Evolutionary conservation across 1,284 basidiomycete genomes (phyloP).

Genomic region (Boletellus dicymbophilus): DNA sequence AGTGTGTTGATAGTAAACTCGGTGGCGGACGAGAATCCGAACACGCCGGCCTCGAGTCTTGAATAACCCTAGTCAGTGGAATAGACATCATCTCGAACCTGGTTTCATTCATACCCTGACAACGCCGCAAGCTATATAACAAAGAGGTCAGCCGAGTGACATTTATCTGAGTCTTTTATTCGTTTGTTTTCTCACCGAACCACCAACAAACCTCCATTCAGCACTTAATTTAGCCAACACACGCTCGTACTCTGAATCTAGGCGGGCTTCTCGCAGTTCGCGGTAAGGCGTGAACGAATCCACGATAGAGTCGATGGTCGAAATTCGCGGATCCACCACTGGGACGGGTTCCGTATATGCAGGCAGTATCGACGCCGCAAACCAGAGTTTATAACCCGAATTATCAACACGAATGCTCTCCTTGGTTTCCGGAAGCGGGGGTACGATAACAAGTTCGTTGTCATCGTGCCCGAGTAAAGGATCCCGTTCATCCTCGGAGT

Average conservation of each 20-base stretch:
- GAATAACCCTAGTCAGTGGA: not conserved
- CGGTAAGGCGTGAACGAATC: slow-evolving; percentile 55
- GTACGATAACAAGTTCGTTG: not conserved
- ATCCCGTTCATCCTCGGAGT: slow-evolving; percentile 22
- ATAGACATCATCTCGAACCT: not conserved
- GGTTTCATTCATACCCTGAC: slow-evolving; percentile 46
- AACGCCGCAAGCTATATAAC: slow-evolving; percentile 48
- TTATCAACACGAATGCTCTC: not conserved
- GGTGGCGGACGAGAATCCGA: slow-evolving; percentile 55
- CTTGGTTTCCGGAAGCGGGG: slow-evolving; percentile 13
- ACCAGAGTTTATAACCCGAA: slow-evolving; percentile 6
- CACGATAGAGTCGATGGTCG: slow-evolving; percentile 42
- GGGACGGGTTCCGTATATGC: slow-evolving; percentile 42
- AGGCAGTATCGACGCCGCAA: slow-evolving; percentile 36
- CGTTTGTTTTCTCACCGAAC: slow-evolving; percentile 32
- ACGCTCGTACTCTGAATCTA: slow-evolving; percentile 50
- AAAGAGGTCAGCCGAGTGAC: not conserved
- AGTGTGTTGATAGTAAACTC: slow-evolving; percentile 48
- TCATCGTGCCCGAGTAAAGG: slow-evolving; percentile 12
- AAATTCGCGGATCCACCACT: slow-evolving; percentile 30
- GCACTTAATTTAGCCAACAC: slow-evolving; percentile 37
- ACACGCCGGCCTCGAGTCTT: slow-evolving; percentile 55
- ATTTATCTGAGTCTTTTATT: not conserved
- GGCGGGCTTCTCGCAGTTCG: slow-evolving; percentile 46
- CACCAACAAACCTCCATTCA: slow-evolving; percentile 56